Base-by-base conservation (phyloP, 208 protist species). In the Leishmania gerbilli region DNA sequence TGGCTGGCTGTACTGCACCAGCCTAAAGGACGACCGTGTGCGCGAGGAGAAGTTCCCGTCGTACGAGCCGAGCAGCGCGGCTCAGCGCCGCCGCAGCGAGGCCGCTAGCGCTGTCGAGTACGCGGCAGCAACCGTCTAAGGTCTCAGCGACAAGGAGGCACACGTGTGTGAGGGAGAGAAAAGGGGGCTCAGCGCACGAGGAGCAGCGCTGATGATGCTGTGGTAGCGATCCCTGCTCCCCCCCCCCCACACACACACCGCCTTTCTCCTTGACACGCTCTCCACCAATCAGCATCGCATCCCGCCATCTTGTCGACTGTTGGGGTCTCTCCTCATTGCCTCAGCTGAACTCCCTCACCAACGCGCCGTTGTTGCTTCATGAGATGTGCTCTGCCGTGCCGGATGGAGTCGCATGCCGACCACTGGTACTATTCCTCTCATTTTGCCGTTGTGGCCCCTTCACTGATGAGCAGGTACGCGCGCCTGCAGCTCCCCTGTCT, bases 41-140 rank as follows among this genome's bases (percentile, higher is more conserved):
- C 87, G 94, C 3, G 94, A 97, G 82, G 85, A 89, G 79, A 92
- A 92, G 87, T 96, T 93, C 82, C 94, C 94, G 1, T 79, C 91
- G 17, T 92, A 97, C 74, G 90, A 95, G 81, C 94, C 94, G 17
- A 78, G 76, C 71, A 93, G 88, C 71, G 80, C 74, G 19, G 86
- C 88, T 49, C 90, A 97, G 87, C 89, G 86, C 58, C 91, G 91
- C 69, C 92, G 94, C 37, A 86, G 76, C 21, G 87, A 90, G 62
- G 94, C 94, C 17, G 94, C 94, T 31, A 92, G 82, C 65, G 88
- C 91, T 1, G 86, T 89, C 56, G 92, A 97, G 76, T 93, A 89
- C 83, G 91, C 89, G 15, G 84, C 84, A 31, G 72, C 80, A 8
- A 86, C 79, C 17, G 90, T 84, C 17, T 96, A 91, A 88, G 15